Percentiles rank a stretch among this genome's conserved stretches.
Evolutionary conservation across 2,329 filamentous ascomycete species (phyloP).

Genomic region (Beauveria sp.): DNA sequence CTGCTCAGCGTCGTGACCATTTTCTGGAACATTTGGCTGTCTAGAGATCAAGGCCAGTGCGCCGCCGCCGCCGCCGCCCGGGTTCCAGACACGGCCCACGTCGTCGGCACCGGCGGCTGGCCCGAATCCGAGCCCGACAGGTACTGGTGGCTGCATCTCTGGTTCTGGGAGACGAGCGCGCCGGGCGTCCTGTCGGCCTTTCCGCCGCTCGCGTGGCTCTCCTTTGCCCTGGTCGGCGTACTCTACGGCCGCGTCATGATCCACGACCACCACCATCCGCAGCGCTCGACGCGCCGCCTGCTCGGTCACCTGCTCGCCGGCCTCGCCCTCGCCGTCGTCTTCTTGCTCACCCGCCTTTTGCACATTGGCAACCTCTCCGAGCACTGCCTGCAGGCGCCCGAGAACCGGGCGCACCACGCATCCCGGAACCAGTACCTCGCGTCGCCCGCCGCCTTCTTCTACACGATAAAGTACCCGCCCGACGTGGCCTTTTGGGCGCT

Average conservation of each 20-base stretch:
- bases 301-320: slow-evolving; percentile 21
- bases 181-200: slow-evolving; percentile 30
- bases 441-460: slow-evolving; percentile 36
- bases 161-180: slow-evolving; percentile 30
- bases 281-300: slow-evolving; percentile 20
- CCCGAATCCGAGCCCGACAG: not conserved
- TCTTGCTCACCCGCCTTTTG: slow-evolving; percentile 33
- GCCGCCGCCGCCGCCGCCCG: slow-evolving; percentile 1
- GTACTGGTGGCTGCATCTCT: slow-evolving; percentile 25
- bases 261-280: slow-evolving; percentile 8
- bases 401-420: slow-evolving; percentile 23
- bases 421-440: slow-evolving; percentile 32
- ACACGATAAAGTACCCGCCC: slow-evolving; percentile 39
- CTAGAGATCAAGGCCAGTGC: slow-evolving; percentile 31
- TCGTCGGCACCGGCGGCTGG: not conserved
- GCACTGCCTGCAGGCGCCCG: slow-evolving; percentile 32
- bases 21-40: slow-evolving; percentile 40
- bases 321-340: slow-evolving; percentile 27
- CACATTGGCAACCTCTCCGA: slow-evolving; percentile 37
- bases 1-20: slow-evolving; percentile 29
- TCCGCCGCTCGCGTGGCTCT: slow-evolving; percentile 39
- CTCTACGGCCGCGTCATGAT: slow-evolving; percentile 29
- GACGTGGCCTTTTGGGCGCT: slow-evolving; percentile 38
- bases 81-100: not conserved
- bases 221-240: slow-evolving; percentile 36